Percentiles rank a stretch among this genome's conserved stretches.
Conservation (phyloP, 1,284 basidiomycete genomes). For the Heterobasidion irregulare region DNA sequence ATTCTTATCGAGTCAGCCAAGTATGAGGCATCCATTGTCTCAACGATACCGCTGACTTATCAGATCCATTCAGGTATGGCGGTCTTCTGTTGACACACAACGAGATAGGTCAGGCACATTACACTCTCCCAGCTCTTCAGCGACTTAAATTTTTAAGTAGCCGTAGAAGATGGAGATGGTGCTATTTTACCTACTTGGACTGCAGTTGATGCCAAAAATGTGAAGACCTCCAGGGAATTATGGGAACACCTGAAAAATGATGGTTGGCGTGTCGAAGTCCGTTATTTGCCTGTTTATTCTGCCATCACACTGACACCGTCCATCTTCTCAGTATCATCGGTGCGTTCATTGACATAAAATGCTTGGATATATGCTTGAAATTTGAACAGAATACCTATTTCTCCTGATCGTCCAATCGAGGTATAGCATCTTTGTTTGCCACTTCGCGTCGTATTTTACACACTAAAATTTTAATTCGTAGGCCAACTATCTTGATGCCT, state of each 20-base stretch:
- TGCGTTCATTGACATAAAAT: constrained; percentile 16
- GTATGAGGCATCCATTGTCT: constrained; percentile 28
- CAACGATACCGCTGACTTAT: constrained; percentile 4
- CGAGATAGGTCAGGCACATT: constrained; percentile 53
- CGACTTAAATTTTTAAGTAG: constrained; percentile 20
- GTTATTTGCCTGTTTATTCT: constrained; percentile 15
- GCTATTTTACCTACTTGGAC: constrained; percentile 94
- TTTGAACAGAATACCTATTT: constrained; percentile 77
- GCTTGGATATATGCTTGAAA: background rate
- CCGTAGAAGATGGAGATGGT: constrained; percentile 65
- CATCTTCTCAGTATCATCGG: constrained; percentile 51
- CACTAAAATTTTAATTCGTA: constrained; percentile 18
- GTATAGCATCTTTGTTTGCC: constrained; percentile 21
- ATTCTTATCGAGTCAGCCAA: constrained; percentile 84
- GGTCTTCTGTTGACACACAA: constrained; percentile 93
- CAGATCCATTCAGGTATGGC: constrained; percentile 56
- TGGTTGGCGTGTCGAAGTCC: constrained; percentile 87
- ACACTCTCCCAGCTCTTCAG: background rate
- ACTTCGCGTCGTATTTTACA: background rate
- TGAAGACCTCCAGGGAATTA: constrained; percentile 84
- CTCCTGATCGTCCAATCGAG: constrained; percentile 83
- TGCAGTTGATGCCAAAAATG: constrained; percentile 77
- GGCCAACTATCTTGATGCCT: constrained; percentile 94
- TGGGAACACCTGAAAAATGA: constrained; percentile 74
- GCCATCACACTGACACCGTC: constrained; percentile 2